Evolutionary conservation across 768 basidiomycete genomes (phyloP).

Genomic region (Myochromella boudieri): DNA sequence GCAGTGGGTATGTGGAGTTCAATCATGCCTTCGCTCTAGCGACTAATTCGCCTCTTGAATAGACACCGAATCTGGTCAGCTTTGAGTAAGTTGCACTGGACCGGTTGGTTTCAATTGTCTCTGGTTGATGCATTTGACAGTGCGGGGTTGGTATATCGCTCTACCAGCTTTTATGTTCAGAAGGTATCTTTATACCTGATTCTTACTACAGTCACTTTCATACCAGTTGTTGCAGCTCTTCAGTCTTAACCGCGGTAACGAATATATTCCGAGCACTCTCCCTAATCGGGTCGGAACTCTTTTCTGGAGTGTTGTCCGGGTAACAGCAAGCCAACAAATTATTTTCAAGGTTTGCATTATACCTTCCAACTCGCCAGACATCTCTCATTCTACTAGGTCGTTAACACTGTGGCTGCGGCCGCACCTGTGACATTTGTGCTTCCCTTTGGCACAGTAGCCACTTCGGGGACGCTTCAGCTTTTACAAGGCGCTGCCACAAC

Average conservation of each 20-base stretch:
- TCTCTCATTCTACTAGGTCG: conserved; percentile 35
- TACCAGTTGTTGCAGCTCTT: conserved; percentile 46
- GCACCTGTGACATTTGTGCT: conserved; percentile 50
- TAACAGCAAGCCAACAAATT: conserved; percentile 36
- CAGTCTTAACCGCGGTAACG: conserved; percentile 59
- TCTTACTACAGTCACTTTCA: conserved; percentile 1
- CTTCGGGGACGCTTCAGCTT: conserved; percentile 45
- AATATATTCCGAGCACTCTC: conserved; percentile 63
- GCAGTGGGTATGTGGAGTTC: conserved; percentile 45
- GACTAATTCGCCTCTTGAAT: not conserved
- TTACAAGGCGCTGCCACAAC: conserved; percentile 47
- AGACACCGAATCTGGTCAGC: conserved; percentile 55
- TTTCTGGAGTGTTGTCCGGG: conserved; percentile 61
- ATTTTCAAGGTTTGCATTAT: conserved; percentile 55
- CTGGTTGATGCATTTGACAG: conserved; percentile 22
- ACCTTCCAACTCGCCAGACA: not conserved
- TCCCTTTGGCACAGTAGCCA: conserved; percentile 49
- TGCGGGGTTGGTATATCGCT: conserved; percentile 46
- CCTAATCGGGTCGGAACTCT: conserved; percentile 46
- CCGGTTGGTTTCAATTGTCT: not conserved
- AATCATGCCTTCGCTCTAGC: not conserved
- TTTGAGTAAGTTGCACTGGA: conserved; percentile 45
- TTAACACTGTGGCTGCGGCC: conserved; percentile 45
- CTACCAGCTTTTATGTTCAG: conserved; percentile 60
- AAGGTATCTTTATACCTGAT: conserved; percentile 34